phyloP scores from a whole-genome alignment of 495 filamentous ascomycete genomes.

The Annulohypoxylon bovei region DNA sequence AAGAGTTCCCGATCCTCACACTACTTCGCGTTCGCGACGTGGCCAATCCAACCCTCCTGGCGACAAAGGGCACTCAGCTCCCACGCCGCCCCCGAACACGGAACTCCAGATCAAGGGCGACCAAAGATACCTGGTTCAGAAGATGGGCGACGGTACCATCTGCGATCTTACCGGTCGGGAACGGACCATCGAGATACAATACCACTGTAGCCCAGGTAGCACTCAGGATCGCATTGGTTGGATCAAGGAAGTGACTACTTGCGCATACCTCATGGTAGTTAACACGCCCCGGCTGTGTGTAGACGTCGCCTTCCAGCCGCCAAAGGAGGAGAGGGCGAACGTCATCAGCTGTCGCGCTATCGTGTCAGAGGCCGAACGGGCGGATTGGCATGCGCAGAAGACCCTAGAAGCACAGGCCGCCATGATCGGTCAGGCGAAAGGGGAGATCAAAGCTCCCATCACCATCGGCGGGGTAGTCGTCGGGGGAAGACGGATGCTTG shows the following conservation, averaged over 20 bases:
- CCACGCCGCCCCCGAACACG: constrained; percentile 60
- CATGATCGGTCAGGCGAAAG: constrained; percentile 56
- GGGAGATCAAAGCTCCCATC: constrained; percentile 45
- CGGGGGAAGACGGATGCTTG: constrained; percentile 63
- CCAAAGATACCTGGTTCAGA: constrained; percentile 90
- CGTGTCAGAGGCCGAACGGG: constrained; percentile 66
- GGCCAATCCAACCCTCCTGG: constrained; percentile 48
- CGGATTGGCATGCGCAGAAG: constrained; percentile 64
- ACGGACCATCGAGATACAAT: constrained; percentile 87
- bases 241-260: constrained; percentile 95
- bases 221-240: constrained; percentile 84
- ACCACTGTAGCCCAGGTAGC: constrained; percentile 86
- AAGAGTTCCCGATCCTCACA: constrained; percentile 48
- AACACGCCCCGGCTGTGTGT: constrained; percentile 93
- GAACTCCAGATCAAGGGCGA: constrained; percentile 84
- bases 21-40: constrained; percentile 37
- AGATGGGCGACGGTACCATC: constrained; percentile 81
- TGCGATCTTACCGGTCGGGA: constrained; percentile 92
- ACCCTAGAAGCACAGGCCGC: constrained; percentile 62
- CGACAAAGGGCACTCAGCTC: constrained; percentile 46
- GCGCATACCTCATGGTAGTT: constrained; percentile 93
- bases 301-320: constrained; percentile 90
- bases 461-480: constrained; percentile 63
- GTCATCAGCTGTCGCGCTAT: constrained; percentile 81
- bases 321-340: constrained; percentile 80